Base-by-base conservation (phyloP, 2,329 filamentous ascomycete species). In the Arthrobotrys sphaeroides region DNA sequence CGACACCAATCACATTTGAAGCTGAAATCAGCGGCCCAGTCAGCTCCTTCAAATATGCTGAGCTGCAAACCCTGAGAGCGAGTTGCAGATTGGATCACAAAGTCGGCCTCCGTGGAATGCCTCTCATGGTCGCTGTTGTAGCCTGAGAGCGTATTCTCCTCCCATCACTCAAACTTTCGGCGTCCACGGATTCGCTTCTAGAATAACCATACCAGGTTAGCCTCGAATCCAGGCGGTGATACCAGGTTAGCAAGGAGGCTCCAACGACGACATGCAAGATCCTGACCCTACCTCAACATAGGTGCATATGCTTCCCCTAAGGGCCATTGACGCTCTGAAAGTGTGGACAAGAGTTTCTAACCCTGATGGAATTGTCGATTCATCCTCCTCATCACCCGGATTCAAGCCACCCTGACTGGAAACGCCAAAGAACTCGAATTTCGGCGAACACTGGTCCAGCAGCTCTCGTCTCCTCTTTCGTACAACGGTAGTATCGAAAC, bases 241-340 rank as follows among this genome's bases (percentile, higher is more conserved):
- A n/a, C n/a, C n/a, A n/a, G n/a, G n/a, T n/a, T n/a, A n/a, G n/a
- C n/a, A n/a, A n/a, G n/a, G 18, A 3, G 13, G 6, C 33, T 53
- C 26, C 13, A 22, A 33, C 1, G 7, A 18, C 5, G 18, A 26
- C 18, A 33, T 24, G 24, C 1, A 36, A 51, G 28, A 31, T 10
- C 45, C 33, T 1, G 16, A 33, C 47, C 26, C 18, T 42, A 59
- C 53, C 18, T 59, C 42, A 38, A 59, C 53, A 26, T 33, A 59
- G 40, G 28, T 59, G 22, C 53, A 59, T 59, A 59, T 59, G 6
- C 26, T 53, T 53, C 47, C 47, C 26, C 47, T 53, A 26, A 53
- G 26, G 47, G 10, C 47, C 47, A 53, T 53, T 53, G 24, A 33
- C 47, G 12, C 24, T 33, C 47, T 53, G 47, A 53, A 53, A 33